Conservation (phyloP, 1,139 yeast species). For the Scheffersomyces lignicola region DNA sequence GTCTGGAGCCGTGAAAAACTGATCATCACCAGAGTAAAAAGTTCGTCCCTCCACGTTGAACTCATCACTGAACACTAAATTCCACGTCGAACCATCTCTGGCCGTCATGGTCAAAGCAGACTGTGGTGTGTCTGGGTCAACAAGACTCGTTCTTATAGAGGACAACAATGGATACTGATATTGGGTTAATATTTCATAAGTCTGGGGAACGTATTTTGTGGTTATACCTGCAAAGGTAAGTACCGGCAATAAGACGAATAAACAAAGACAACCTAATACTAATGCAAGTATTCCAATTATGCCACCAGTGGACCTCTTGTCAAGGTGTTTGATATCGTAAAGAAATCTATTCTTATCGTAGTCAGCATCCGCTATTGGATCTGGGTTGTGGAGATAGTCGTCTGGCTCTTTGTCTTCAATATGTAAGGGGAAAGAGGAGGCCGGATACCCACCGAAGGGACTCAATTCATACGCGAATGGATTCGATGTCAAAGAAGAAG, state of each 20-base stretch:
- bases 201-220: conserved; percentile 25
- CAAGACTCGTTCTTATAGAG: conserved; percentile 60
- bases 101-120: conserved; percentile 47
- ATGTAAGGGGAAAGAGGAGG: conserved; percentile 78
- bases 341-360: conserved; percentile 64
- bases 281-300: conserved; percentile 57
- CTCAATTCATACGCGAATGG: conserved; percentile 3
- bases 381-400: conserved; percentile 89
- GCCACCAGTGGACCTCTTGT: conserved; percentile 57
- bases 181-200: conserved; percentile 49
- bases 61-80: conserved; percentile 78
- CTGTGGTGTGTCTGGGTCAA: conserved; percentile 80
- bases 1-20: conserved; percentile 77
- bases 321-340: conserved; percentile 59
- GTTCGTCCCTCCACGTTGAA: conserved; percentile 82
- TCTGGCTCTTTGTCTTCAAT: conserved; percentile 90
- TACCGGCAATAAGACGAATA: conserved; percentile 75
- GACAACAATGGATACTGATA: conserved; percentile 60
- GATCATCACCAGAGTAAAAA: conserved; percentile 81
- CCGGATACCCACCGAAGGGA: conserved; percentile 94
- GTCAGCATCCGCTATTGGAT: conserved; percentile 81
- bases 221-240: conserved; percentile 69
- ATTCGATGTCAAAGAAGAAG: conserved; percentile 1
- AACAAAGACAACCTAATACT: conserved; percentile 57
- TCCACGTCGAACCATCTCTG: conserved; percentile 63